Conservation (phyloP, 192 early-diverging fungal genomes). For the Backusella sp. region DNA sequence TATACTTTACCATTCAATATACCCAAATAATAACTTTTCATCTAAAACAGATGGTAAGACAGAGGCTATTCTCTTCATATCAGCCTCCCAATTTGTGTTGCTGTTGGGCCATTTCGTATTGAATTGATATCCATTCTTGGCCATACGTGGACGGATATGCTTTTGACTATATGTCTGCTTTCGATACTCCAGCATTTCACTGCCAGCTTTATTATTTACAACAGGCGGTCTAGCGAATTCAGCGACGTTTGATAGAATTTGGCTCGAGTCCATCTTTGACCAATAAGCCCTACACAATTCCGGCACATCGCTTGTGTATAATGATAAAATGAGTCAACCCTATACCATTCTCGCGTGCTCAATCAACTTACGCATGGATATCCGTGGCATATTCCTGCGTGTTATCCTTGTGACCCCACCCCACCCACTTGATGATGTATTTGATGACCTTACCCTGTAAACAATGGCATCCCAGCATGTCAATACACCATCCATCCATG, state of each 20-base stretch:
- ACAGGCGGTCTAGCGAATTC: not conserved
- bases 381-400: not conserved
- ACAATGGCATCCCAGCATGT: not conserved
- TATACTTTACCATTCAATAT: constrained; percentile 8
- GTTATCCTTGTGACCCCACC: not conserved
- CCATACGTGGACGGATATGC: not conserved
- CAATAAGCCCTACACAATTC: constrained; percentile 10
- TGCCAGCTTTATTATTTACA: not conserved
- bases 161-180: not conserved
- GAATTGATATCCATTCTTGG: not conserved
- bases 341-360: not conserved
- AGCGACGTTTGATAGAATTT: not conserved
- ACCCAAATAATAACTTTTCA: not conserved
- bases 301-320: constrained; percentile 1
- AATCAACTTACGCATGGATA: constrained; percentile 10
- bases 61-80: not conserved
- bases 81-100: not conserved
- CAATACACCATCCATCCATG: not conserved
- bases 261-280: not conserved
- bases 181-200: not conserved
- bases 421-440: constrained; percentile 13
- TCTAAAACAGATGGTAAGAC: not conserved
- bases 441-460: constrained; percentile 4
- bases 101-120: not conserved
- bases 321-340: not conserved